Percentiles rank a stretch among this genome's conserved stretches.
phyloP scores from a whole-genome alignment of 805 yeast genomes.

The Phaffomyces thermotolerans region DNA sequence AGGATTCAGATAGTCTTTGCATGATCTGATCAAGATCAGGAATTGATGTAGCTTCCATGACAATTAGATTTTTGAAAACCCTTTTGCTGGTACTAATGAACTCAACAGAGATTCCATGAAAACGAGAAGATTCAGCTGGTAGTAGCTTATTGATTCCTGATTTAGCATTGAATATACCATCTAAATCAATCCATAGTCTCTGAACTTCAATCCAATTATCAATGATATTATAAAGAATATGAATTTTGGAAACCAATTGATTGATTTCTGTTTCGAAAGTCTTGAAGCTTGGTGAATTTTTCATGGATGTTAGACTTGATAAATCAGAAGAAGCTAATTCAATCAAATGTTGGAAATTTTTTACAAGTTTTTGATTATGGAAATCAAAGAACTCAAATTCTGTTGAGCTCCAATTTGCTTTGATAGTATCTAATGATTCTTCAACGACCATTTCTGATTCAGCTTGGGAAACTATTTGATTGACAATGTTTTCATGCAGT shows the following conservation, averaged over 20 bases:
- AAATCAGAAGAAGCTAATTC: slow-evolving; percentile 54
- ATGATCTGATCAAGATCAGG: slow-evolving; percentile 42
- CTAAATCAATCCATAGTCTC: slow-evolving; percentile 80
- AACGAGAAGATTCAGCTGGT: slow-evolving; percentile 65
- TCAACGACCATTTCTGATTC: slow-evolving; percentile 65
- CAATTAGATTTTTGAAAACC: slow-evolving; percentile 40
- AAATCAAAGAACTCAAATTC: slow-evolving; percentile 49
- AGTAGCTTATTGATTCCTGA: slow-evolving; percentile 54
- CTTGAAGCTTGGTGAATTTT: slow-evolving; percentile 52
- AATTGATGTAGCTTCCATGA: slow-evolving; percentile 47
- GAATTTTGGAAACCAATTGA: slow-evolving; percentile 51
- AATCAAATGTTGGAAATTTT: slow-evolving; percentile 60
- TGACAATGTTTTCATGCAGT: slow-evolving; percentile 39
- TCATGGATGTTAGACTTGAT: slow-evolving; percentile 60
- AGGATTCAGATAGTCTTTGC: slow-evolving; percentile 45
- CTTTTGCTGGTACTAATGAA: slow-evolving; percentile 44
- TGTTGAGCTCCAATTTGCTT: slow-evolving; percentile 46
- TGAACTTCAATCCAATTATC: slow-evolving; percentile 81
- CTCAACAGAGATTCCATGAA: slow-evolving; percentile 55
- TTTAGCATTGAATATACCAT: slow-evolving; percentile 63
- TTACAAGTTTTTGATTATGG: slow-evolving; percentile 48
- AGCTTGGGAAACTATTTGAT: slow-evolving; percentile 51
- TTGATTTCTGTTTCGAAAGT: slow-evolving; percentile 52
- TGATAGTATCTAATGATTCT: slow-evolving; percentile 43
- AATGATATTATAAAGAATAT: slow-evolving; percentile 41